These are phyloP conservation scores for Phialocephala subalpina DNA, from an alignment of 2,329 filamentous ascomycete genomes.

Conservation along the genomic window DNA sequence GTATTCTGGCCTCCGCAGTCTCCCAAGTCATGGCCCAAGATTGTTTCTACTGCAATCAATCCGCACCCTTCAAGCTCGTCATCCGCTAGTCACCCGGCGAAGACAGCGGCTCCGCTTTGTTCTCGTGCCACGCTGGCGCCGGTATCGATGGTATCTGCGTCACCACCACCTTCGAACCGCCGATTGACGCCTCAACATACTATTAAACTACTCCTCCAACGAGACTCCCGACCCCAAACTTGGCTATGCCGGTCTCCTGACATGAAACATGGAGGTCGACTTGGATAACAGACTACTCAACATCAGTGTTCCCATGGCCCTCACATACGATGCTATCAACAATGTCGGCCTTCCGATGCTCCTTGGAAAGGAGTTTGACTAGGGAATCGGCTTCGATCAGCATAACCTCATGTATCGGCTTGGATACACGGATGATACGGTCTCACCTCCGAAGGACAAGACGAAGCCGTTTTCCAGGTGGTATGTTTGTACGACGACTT, in stretches of 20 bases:
- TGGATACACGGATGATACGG: background rate
- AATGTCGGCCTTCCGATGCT: background rate
- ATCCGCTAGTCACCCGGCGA: background rate
- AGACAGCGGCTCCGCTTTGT: background rate
- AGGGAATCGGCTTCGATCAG: background rate
- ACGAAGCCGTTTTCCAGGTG: background rate
- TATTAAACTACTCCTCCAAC: background rate
- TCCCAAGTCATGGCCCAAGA: background rate
- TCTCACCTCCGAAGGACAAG: background rate
- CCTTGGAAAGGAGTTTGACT: background rate
- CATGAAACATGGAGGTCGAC: background rate
- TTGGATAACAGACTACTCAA: background rate
- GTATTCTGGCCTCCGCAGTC: background rate
- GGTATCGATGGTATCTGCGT: conserved; percentile 1
- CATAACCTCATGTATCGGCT: background rate
- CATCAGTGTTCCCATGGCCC: background rate
- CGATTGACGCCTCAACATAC: background rate
- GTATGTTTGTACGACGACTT: background rate
- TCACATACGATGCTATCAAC: background rate
- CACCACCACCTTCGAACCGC: background rate
- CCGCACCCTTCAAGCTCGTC: background rate
- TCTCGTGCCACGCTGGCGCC: background rate
- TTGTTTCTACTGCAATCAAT: background rate
- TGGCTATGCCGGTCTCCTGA: background rate
- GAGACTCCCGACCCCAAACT: background rate